Evolutionary conservation across 176 grass and related monocot species (phyloP), one percentile per base, ranked within the genome.

Genomic region (Oropetium thomaeum): DNA sequence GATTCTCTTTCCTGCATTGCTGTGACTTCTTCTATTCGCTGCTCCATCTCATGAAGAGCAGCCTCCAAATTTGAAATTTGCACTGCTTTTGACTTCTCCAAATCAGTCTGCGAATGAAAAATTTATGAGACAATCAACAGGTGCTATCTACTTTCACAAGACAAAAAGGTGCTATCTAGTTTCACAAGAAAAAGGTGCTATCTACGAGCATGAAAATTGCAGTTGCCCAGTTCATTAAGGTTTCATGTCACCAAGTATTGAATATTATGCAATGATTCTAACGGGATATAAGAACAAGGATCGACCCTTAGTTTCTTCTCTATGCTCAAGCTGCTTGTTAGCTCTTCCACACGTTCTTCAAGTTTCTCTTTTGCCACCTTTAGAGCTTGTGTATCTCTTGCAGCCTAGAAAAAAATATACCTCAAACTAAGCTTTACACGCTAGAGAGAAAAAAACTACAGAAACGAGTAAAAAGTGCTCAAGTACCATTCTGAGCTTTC

Each of bases 361-460:
- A 93, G 78, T 79, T 93, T 93, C 81, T 93, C 87, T 61, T 93
- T 93, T 16, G 87, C 91, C 39, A 75, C 87, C 85, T 93, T 89
- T 22, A 93, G 84, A 69, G 91, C 91, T 65, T 89, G 84, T 38
- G 91, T 93, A 68, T 93, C 91, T 81, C 58, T 90, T 74, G 91
- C 87, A 76, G 87, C 91, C 91, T 93, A 89, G 7, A 63, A 77
- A 70, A 16, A 13, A 77, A 74, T 52, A 41, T 40, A 58, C 47
- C 15, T 33, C 62, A 67, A 25, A 81, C 52, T 9, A 43, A 9
- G 41, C 23, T 74, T 84, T 60, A 78, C n/a, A 48, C 33, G 58
- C 67, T 22, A 10, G 44, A 4, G 42, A 13, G 60, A 43, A 58
- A 74, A 65, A 71, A 17, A 19, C 40, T 70, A 29, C 31, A 90